Evolutionary conservation across 306 rosid genomes (phyloP), one percentile per base, ranked within the genome.

Genomic region (Heteromeles arbutifolia): DNA sequence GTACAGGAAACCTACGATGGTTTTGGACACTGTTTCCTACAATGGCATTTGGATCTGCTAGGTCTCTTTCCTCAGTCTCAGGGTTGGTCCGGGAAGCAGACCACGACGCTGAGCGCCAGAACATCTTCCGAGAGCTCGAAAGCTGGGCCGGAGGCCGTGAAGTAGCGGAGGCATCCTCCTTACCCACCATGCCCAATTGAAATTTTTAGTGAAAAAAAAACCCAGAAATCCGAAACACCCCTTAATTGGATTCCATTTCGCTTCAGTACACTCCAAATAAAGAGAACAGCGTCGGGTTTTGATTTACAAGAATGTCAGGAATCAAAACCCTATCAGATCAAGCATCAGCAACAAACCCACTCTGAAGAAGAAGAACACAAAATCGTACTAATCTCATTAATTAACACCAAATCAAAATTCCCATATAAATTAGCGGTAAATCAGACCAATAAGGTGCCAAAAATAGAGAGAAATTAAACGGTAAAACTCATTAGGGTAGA

Each of bases 21-120:
- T 54, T 82, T 41, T 83, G 85, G 32, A 87, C 86, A 80, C 69
- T 61, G 65, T 69, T 83, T 21, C 85, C 77, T 15, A 76, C 77
- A 58, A 53, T 64, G 1, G 80, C 90, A 82, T 85, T 82, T 18
- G 89, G 87, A 87, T 92, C 97, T n/a, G 67, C 77, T 29, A 84
- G 82, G 34, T 75, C 88, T 34, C 74, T 84, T 4, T 70, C 91
- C 8, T 78, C 84, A 8, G 70, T 77, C 58, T 84, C 93, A 13
- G 88, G 85, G 79, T 78, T 80, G 22, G 91, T 62, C 65, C 96
- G 91, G 6, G 98, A 91, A 3, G 98, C 83, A 31, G 98, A 93
- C 98, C 98, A 93, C 0, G 98, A 93, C 0, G 93, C 92, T 4
- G 98, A 93, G 14, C 98, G 92, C 91, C 93, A 89, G 83, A 91